phyloP scores from a whole-genome alignment of 139 green algal genomes.

The Ettlia oleoabundans region DNA sequence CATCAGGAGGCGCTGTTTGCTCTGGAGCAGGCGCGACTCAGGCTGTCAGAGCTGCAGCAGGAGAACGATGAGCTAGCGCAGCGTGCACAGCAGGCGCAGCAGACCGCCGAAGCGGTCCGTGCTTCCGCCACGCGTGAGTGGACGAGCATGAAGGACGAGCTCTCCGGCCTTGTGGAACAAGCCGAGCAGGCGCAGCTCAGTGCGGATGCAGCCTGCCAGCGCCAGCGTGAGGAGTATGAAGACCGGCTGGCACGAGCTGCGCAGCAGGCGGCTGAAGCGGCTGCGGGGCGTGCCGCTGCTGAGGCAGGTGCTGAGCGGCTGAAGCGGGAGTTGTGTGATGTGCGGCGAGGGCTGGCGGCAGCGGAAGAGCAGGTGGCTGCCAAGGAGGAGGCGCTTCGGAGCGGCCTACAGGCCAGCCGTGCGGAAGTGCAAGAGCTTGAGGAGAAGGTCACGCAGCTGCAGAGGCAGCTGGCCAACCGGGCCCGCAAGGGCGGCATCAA shows the following conservation, averaged over 20 bases:
- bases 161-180: constrained; percentile 16
- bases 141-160: constrained; percentile 21
- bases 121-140: constrained; percentile 7
- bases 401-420: constrained; percentile 6
- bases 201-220: background rate
- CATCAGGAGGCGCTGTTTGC: constrained; percentile 28
- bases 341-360: background rate
- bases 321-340: background rate
- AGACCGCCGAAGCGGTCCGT: background rate
- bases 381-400: background rate
- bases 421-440: background rate
- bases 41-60: background rate
- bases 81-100: constrained; percentile 3
- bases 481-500: constrained; percentile 3
- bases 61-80: constrained; percentile 17
- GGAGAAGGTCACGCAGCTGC: constrained; percentile 8
- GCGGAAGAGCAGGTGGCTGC: background rate
- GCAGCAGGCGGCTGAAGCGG: background rate
- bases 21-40: constrained; percentile 22
- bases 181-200: constrained; percentile 31
- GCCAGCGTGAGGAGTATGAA: constrained; percentile 23
- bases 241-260: background rate
- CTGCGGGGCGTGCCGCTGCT: background rate
- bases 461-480: constrained; percentile 11
- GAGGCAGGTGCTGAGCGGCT: background rate